Conservation (phyloP, 208 protist genomes). For the Leishmania aethiopica region DNA sequence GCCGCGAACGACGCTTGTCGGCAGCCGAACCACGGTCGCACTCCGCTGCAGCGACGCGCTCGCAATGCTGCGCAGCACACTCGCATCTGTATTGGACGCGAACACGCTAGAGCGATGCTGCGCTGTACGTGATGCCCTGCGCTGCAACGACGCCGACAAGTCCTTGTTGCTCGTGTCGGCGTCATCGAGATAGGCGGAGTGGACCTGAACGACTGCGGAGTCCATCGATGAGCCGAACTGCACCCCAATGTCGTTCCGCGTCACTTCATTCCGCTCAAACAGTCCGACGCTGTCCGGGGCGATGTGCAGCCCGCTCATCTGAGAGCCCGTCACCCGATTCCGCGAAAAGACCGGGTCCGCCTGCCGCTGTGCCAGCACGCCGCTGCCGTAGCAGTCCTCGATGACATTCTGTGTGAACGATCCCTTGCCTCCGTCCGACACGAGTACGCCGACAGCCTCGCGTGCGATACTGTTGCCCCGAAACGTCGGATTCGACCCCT, state of each 20-base stretch:
- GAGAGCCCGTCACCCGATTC: conserved; percentile 56
- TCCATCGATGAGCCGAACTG: conserved; percentile 67
- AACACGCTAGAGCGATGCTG: conserved; percentile 11
- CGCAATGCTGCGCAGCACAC: conserved; percentile 31
- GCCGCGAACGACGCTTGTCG: conserved; percentile 36
- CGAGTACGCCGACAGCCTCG: conserved; percentile 71
- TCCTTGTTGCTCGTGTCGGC: not conserved
- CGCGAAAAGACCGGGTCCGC: conserved; percentile 56
- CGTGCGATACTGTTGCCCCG: conserved; percentile 50
- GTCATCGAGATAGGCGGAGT: conserved; percentile 35
- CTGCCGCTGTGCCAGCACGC: conserved; percentile 63
- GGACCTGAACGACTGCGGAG: conserved; percentile 53
- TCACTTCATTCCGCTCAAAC: conserved; percentile 62
- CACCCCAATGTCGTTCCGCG: conserved; percentile 75
- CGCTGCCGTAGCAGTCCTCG: conserved; percentile 59
- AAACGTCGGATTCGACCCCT: conserved; percentile 51
- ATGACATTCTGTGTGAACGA: conserved; percentile 62
- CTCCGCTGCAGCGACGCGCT: conserved; percentile 26
- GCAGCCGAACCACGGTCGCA: conserved; percentile 16
- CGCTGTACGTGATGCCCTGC: not conserved
- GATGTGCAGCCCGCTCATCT: conserved; percentile 63
- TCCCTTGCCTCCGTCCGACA: conserved; percentile 67
- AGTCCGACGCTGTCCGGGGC: conserved; percentile 52
- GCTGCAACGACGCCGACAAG: not conserved
- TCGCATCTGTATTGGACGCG: conserved; percentile 18